Base-by-base conservation (phyloP, 140 eudicot species). In the Stevia rebaudiana region DNA sequence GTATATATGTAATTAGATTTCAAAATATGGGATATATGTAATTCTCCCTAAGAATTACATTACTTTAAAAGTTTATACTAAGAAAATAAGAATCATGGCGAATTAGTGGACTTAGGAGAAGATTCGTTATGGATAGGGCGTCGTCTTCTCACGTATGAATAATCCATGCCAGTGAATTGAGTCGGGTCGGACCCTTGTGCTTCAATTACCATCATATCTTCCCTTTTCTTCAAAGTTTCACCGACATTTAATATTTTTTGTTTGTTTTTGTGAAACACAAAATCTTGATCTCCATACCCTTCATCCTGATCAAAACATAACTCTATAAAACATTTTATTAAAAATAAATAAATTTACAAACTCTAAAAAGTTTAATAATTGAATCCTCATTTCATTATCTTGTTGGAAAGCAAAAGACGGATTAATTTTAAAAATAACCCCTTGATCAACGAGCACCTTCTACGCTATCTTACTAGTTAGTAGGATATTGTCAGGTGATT, bases 111-210 rank as follows among this genome's bases (percentile, higher is more conserved):
- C 59, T 74, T 67, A 24, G 65, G 74, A 6, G 64, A 55, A 46
- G 74, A 69, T 8, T 67, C 70, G 80, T 81, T 81, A 62, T 81
- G 86, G 61, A 81, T 78, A 2, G 83, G 83, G 41, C 81, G 83
- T 61, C 83, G 71, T 61, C 78, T 78, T 74, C 78, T 74, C 47
- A 74, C 81, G 18, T 50, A 75, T 30, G 83, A 65, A 61, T 81
- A 81, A 70, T 81, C 86, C 86, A 78, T 81, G 6, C 57, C 61
- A 40, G 69, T 64, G 43, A 73, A 70, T 3, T 63, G 74, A 11
- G 72, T 43, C 50, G 82, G 42, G 67, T 81, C 82, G 43, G 64
- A 44, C 47, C 72, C 72, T 60, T 59, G 60, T 56, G 73, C 50
- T 39, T 21, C 68, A 28, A 50, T 42, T 9, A 47, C 33, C 68